A percentile compares a stretch with the other conserved stretches of the same genome.
Conservation (phyloP, 257 asterid genomes). For the Vinca minor region DNA sequence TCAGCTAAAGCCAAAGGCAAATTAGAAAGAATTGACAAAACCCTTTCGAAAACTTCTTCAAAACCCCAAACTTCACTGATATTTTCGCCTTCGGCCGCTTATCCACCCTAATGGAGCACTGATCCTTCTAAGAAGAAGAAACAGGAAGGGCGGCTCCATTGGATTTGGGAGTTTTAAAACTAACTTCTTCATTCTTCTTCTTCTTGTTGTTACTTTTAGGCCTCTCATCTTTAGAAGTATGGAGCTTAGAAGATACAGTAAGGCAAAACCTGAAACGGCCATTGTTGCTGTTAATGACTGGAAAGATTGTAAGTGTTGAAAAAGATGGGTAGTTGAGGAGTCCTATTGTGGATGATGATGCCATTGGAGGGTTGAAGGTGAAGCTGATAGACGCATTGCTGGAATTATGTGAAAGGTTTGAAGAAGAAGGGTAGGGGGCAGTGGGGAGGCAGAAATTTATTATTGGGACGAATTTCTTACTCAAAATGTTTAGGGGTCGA, state of each 20-base stretch:
- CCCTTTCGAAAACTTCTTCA: constrained; percentile 44
- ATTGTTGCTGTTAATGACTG: constrained; percentile 15
- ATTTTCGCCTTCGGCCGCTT: constrained; percentile 22
- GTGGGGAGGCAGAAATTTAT: too few species aligned
- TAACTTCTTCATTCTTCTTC: constrained; percentile 13
- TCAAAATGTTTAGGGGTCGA: too few species aligned
- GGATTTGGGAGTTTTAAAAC: constrained; percentile 9
- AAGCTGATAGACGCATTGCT: constrained; percentile 21
- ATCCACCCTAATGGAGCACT: constrained; percentile 27
- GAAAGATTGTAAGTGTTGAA: constrained; percentile 13
- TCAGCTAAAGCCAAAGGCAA: constrained; percentile 78
- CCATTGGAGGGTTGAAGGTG: constrained; percentile 2
- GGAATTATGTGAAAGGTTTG: too few species aligned
- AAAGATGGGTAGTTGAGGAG: constrained; percentile 3
- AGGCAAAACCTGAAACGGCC: constrained; percentile 25
- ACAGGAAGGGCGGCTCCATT: constrained; percentile 54
- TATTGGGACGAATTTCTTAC: too few species aligned
- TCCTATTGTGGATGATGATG: background rate
- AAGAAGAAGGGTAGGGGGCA: too few species aligned
- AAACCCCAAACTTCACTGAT: constrained; percentile 20
- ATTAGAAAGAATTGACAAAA: constrained; percentile 50
- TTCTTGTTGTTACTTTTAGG: constrained; percentile 23
- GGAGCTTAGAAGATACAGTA: constrained; percentile 36
- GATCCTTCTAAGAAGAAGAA: constrained; percentile 31
- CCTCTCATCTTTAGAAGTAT: constrained; percentile 27